A percentile compares a stretch with the other conserved stretches of the same genome.
Conservation (phyloP, 495 filamentous ascomycete genomes). For the Cercophora scortea region DNA sequence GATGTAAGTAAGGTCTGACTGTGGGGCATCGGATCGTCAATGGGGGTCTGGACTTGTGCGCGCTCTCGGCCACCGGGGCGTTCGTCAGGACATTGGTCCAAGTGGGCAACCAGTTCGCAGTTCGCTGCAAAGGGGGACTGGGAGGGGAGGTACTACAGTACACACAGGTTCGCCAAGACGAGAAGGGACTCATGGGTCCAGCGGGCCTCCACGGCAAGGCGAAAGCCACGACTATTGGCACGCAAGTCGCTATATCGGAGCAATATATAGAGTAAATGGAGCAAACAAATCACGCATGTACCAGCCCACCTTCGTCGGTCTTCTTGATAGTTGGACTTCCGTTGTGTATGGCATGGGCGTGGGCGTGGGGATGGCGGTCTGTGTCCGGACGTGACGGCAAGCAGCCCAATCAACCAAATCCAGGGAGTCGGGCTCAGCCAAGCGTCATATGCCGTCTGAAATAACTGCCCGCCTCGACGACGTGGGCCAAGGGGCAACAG, state of each 20-base stretch:
- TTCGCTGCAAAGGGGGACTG: not conserved
- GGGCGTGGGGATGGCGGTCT: not conserved
- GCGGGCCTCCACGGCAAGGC: slow-evolving; percentile 3
- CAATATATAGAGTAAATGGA: slow-evolving; percentile 27
- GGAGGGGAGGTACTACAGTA: not conserved
- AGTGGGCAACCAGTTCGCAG: not conserved
- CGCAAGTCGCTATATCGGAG: slow-evolving; percentile 21
- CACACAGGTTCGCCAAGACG: slow-evolving; percentile 1
- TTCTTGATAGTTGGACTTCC: slow-evolving; percentile 6
- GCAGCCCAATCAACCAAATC: slow-evolving; percentile 4
- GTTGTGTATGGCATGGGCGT: not conserved
- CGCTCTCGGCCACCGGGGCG: slow-evolving; percentile 1
- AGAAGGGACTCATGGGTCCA: not conserved
- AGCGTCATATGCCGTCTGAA: not conserved
- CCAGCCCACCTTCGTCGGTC: not conserved
- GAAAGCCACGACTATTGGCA: slow-evolving; percentile 15
- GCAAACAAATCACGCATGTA: slow-evolving; percentile 29
- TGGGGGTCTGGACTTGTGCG: slow-evolving; percentile 2
- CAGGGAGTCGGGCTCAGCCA: slow-evolving; percentile 9
- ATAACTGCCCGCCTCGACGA: not conserved
- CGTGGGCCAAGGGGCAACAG: not conserved
- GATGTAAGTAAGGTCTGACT: slow-evolving; percentile 16
- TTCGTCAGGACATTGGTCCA: slow-evolving; percentile 34
- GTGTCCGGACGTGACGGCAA: not conserved
- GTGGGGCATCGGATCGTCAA: slow-evolving; percentile 10